These are phyloP conservation scores for Canariomyces notabilis DNA, from an alignment of 2,329 filamentous ascomycete genomes.

Conservation along the genomic window DNA sequence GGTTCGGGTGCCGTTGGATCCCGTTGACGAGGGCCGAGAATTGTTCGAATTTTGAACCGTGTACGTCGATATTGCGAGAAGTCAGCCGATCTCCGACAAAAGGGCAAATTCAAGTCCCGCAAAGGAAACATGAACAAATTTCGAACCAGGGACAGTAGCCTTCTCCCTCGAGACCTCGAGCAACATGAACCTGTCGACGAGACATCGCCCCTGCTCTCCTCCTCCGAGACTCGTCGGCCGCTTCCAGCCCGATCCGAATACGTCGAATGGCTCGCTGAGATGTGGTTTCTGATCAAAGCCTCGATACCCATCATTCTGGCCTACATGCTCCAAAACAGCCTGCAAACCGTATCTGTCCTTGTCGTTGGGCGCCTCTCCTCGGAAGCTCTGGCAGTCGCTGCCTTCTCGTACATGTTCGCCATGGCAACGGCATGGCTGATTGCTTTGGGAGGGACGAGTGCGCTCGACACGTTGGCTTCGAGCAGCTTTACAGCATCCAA, in stretches of 20 bases:
- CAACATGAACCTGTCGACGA: constrained; percentile 15
- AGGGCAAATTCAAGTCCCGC: too few relatives aligned
- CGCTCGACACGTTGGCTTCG: constrained; percentile 78
- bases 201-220: constrained; percentile 11
- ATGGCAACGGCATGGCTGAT: constrained; percentile 87
- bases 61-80: too few relatives aligned
- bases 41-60: too few relatives aligned
- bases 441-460: constrained; percentile 78
- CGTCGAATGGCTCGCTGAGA: constrained; percentile 48
- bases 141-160: too few relatives aligned
- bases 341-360: constrained; percentile 77
- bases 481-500: constrained; percentile 76
- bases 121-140: background rate
- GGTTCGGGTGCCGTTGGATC: too few relatives aligned
- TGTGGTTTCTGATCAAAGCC: constrained; percentile 61
- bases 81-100: too few relatives aligned
- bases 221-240: background rate
- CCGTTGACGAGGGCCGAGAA: too few relatives aligned
- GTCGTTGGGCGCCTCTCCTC: constrained; percentile 76
- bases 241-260: constrained; percentile 1
- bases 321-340: constrained; percentile 78
- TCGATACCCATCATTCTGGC: constrained; percentile 76
- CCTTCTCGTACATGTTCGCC: constrained; percentile 91
- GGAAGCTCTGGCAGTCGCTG: constrained; percentile 73
- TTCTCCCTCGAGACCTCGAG: background rate